Evolutionary conservation across 2,329 filamentous ascomycete genomes (phyloP).

Genomic region (Fusarium sp.): DNA sequence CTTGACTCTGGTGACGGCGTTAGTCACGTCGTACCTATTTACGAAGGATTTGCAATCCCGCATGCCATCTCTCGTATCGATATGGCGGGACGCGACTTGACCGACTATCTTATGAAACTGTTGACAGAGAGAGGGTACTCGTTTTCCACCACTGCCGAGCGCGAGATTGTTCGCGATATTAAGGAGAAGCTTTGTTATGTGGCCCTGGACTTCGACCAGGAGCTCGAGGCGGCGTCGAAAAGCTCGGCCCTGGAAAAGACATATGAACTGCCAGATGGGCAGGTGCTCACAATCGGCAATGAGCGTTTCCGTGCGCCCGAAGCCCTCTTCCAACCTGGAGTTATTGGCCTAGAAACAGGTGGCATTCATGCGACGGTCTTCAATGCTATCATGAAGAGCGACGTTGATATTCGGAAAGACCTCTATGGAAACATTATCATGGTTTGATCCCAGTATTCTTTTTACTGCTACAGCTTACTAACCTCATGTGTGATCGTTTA

Average conservation of each 20-base stretch:
- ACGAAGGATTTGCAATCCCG: constrained; percentile 99
- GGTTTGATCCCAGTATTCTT: constrained; percentile 70
- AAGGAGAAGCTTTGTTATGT: constrained; percentile 99
- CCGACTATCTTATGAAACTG: constrained; percentile 99
- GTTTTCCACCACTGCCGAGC: constrained; percentile 99
- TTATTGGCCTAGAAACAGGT: constrained; percentile 97
- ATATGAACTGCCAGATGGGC: constrained; percentile 98
- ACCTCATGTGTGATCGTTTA: constrained; percentile 51
- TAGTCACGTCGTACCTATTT: constrained; percentile 99
- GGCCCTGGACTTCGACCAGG: constrained; percentile 99
- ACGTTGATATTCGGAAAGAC: constrained; percentile 99
- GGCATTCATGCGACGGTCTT: constrained; percentile 99
- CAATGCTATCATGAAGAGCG: constrained; percentile 99
- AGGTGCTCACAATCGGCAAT: constrained; percentile 99
- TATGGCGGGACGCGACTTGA: constrained; percentile 99
- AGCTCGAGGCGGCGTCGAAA: constrained; percentile 99
- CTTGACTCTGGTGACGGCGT: constrained; percentile 99
- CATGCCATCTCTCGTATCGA: constrained; percentile 99
- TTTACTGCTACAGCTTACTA: background rate
- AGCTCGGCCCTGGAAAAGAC: constrained; percentile 99
- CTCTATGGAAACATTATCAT: constrained; percentile 99
- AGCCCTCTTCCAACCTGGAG: constrained; percentile 98
- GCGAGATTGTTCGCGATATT: constrained; percentile 99
- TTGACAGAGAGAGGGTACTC: constrained; percentile 98
- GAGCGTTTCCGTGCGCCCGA: constrained; percentile 99